These are phyloP conservation scores for Cucurbita moschata DNA, from an alignment of 306 rosid species.

Conservation along the genomic window DNA sequence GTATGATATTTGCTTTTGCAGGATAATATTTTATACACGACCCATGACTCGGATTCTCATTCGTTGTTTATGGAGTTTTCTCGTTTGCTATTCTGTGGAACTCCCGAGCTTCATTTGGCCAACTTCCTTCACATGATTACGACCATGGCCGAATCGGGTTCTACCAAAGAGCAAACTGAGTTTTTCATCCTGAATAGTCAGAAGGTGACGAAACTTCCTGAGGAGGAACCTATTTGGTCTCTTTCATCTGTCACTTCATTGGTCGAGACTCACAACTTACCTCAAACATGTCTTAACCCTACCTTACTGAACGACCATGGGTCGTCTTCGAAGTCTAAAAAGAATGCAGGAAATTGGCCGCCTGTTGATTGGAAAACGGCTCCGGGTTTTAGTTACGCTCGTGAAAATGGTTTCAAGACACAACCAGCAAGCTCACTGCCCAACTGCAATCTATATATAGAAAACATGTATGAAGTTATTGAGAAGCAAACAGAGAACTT, in stretches of 20 bases:
- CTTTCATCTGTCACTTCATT: slow-evolving; percentile 23
- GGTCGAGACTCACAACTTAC: slow-evolving; percentile 18
- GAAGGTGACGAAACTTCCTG: slow-evolving; percentile 47
- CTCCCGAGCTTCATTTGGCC: slow-evolving; percentile 49
- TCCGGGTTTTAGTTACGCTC: slow-evolving; percentile 61
- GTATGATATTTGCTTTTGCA: slow-evolving; percentile 16
- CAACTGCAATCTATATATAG: slow-evolving; percentile 11
- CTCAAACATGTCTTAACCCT: slow-evolving; percentile 12
- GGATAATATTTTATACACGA: slow-evolving; percentile 50
- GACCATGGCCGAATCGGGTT: slow-evolving; percentile 60
- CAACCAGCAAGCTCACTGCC: slow-evolving; percentile 22
- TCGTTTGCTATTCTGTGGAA: slow-evolving; percentile 44
- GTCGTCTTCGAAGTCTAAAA: slow-evolving; percentile 26
- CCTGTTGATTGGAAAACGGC: slow-evolving; percentile 81
- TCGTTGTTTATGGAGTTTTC: slow-evolving; percentile 81
- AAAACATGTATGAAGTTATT: slow-evolving; percentile 15
- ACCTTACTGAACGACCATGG: slow-evolving; percentile 20
- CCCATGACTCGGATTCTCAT: slow-evolving; percentile 50
- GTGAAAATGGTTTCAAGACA: slow-evolving; percentile 36
- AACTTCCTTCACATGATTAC: slow-evolving; percentile 85
- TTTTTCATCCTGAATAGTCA: slow-evolving; percentile 57
- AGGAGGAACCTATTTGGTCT: slow-evolving; percentile 66
- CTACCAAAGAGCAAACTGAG: slow-evolving; percentile 53
- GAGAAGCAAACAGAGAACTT: slow-evolving; percentile 13
- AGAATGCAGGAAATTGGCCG: slow-evolving; percentile 46